These are phyloP conservation scores for Vitellaria paradoxa DNA, from an alignment of 179 eudicot species.

Conservation along the genomic window DNA sequence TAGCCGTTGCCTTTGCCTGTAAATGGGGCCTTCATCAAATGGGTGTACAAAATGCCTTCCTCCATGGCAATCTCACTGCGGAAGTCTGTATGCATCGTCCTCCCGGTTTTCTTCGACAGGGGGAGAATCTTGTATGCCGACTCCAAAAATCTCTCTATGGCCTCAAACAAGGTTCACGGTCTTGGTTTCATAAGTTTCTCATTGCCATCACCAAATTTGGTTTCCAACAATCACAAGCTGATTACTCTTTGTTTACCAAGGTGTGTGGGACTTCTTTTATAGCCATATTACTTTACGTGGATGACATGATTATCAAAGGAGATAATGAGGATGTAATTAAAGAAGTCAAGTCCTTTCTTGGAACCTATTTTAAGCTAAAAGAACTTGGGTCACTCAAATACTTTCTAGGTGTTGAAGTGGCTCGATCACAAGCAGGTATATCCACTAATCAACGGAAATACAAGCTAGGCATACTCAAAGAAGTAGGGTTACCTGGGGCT, in stretches of 20 bases:
- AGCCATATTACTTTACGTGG: conserved; percentile 8
- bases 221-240: conserved; percentile 8
- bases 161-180: background rate
- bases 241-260: conserved; percentile 1
- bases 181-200: background rate
- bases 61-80: background rate
- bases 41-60: background rate
- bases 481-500: background rate
- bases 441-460: background rate
- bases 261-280: background rate
- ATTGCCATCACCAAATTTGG: background rate
- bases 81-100: background rate
- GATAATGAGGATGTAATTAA: background rate
- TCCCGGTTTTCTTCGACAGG: conserved; percentile 1
- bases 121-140: background rate
- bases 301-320: conserved; percentile 1
- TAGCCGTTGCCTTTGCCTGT: background rate
- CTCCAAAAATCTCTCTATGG: background rate
- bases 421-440: background rate
- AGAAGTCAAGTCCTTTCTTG: background rate
- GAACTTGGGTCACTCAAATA: background rate
- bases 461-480: background rate
- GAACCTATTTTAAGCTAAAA: background rate
- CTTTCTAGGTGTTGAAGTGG: conserved; percentile 1
- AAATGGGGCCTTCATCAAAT: background rate